Conservation (phyloP, 495 filamentous ascomycete species). For the Penicillium paradoxum region DNA sequence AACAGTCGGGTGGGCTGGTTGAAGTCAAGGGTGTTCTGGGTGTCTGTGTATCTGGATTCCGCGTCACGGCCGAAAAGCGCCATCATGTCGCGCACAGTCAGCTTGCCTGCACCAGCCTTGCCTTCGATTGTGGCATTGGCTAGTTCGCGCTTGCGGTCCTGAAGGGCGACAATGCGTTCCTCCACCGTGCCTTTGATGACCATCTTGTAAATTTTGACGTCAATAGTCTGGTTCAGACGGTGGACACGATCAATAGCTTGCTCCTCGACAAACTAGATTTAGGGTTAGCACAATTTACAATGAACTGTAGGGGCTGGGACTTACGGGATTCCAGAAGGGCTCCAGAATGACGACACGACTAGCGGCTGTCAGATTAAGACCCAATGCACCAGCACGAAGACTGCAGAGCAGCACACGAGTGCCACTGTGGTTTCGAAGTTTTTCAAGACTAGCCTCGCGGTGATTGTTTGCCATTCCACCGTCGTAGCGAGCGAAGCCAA, state of each 20-base stretch:
- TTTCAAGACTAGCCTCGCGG: conserved; percentile 77
- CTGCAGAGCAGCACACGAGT: conserved; percentile 83
- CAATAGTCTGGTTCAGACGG: conserved; percentile 87
- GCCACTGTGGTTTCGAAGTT: conserved; percentile 64
- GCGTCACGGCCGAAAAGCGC: conserved; percentile 79
- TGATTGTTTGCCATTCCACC: conserved; percentile 91
- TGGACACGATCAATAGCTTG: conserved; percentile 98
- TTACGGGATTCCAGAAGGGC: conserved; percentile 95
- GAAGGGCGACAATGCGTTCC: conserved; percentile 84
- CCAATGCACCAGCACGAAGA: conserved; percentile 86
- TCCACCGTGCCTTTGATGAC: conserved; percentile 83
- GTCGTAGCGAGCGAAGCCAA: conserved; percentile 85
- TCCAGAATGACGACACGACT: conserved; percentile 91
- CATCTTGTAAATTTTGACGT: conserved; percentile 91
- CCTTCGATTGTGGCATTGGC: conserved; percentile 82
- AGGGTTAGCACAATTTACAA: conserved; percentile 18
- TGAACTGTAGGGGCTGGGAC: conserved; percentile 19
- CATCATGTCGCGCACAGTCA: conserved; percentile 92
- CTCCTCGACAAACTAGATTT: conserved; percentile 79
- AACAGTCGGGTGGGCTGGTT: conserved; percentile 27
- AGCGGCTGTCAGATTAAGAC: conserved; percentile 90
- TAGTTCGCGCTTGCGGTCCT: conserved; percentile 85
- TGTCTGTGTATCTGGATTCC: conserved; percentile 42
- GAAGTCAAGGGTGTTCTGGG: conserved; percentile 28
- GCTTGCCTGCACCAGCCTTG: conserved; percentile 67